phyloP scores from a whole-genome alignment of 352 stramenopile species.

The Pythium aristosporum region DNA sequence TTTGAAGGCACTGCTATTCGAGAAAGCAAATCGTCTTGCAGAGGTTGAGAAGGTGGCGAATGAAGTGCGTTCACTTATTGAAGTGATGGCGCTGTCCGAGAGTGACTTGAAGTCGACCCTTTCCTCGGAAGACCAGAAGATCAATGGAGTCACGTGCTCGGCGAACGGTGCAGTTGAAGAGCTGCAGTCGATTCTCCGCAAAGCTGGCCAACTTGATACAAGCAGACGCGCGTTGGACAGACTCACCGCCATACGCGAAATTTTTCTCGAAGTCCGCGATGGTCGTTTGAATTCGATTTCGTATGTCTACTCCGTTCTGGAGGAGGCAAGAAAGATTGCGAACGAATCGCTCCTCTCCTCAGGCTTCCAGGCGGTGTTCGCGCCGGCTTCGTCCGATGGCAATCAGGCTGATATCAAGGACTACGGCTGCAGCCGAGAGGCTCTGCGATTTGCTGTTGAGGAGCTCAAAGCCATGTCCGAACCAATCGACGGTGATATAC shows the following conservation, averaged over 20 bases:
- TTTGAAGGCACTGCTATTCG: conserved; percentile 47
- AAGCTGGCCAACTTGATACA: conserved; percentile 44
- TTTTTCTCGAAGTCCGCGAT: conserved; percentile 45
- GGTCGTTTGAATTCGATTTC: conserved; percentile 39
- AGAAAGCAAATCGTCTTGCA: conserved; percentile 57
- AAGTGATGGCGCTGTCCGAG: conserved; percentile 42
- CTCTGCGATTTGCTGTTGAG: conserved; percentile 33
- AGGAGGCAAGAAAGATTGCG: conserved; percentile 46
- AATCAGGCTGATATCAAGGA: conserved; percentile 29
- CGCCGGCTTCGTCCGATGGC: background rate
- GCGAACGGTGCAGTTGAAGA: conserved; percentile 21
- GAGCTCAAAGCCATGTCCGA: conserved; percentile 32
- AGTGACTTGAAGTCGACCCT: conserved; percentile 38
- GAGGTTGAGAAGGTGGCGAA: conserved; percentile 49
- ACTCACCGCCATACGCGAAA: conserved; percentile 28
- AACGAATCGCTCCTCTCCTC: conserved; percentile 28
- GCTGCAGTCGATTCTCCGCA: conserved; percentile 41
- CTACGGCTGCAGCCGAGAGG: conserved; percentile 31
- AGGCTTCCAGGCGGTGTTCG: conserved; percentile 12
- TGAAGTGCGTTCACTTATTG: conserved; percentile 44
- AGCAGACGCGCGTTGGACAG: conserved; percentile 35
- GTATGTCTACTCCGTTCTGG: conserved; percentile 41
- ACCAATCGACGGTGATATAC: conserved; percentile 41
- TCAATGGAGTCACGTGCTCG: background rate
- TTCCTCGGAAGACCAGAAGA: background rate